Base-by-base conservation (phyloP, 1,284 basidiomycete genomes). In the Schizophyllum commune region DNA sequence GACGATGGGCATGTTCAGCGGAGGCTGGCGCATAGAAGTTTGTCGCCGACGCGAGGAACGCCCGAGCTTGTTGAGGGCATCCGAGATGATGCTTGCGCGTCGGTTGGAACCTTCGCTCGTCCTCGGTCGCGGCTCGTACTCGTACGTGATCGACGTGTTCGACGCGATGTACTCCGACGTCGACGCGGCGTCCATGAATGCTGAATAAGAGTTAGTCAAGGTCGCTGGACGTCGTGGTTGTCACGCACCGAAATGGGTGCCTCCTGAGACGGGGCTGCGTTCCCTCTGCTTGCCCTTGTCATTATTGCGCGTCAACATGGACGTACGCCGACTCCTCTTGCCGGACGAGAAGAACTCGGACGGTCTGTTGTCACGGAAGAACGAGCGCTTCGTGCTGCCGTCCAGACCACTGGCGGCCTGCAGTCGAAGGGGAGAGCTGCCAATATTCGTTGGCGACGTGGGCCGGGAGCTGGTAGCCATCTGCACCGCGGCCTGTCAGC, bases 11-110 rank as follows among this genome's bases (percentile, higher is more conserved):
- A 52, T 73, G 71, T 65, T 67, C 70, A 15, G 74, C 63, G 53
- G 68, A 52, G 69, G 69, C 64, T 78, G 80, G 64, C 77, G 77
- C 59, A 77, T 72, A 55, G 76, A 73, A 19, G 77, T 75, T 32
- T 75, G 70, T 61, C 77, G 79, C 54, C 77, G 77, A 32, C 79
- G 39, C 39, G 39, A 47, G 17, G 39, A 47, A 2, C 39, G 39
- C 9, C 39, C 39, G 9, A 47, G 39, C 39, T 47, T 47, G 39
- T 17, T 47, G 39, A 47, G 39, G 39, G 39, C 17, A 47, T 47
- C 39, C 39, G 39, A 47, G 17, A 47, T 47, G 39, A 47, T 47
- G 39, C 39, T 47, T 11, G 39, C 39, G 39, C 39, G 39, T 47
- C 39, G 39, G 39, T 47, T 47, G 39, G 39, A 47, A 17, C 39